phyloP scores from a whole-genome alignment of 208 protist genomes.

The Acanthamoeba polyphaga region DNA sequence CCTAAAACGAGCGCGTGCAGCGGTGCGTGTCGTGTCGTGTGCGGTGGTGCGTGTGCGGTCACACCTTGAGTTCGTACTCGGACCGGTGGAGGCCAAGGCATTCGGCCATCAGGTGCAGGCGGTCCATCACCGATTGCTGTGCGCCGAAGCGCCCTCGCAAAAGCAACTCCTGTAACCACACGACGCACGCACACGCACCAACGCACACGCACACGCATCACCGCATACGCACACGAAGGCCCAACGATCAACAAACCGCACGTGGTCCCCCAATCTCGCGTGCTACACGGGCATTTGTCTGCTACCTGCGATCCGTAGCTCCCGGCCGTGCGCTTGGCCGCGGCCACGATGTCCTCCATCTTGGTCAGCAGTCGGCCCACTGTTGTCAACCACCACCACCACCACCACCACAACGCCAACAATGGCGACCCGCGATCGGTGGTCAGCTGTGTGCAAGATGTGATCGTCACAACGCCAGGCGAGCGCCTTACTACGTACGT shows the following conservation, averaged over 20 bases:
- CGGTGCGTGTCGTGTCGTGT: too few relatives aligned
- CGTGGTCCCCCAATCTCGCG: background rate
- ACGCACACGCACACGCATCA: too few relatives aligned
- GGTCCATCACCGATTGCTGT: conserved; percentile 54
- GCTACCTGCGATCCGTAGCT: background rate
- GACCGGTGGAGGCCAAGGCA: conserved; percentile 3
- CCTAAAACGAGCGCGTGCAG: too few relatives aligned
- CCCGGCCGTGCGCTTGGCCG: background rate
- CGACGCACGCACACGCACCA: background rate
- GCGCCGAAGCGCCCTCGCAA: background rate
- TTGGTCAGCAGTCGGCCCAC: background rate
- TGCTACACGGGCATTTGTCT: background rate
- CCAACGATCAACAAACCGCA: too few relatives aligned
- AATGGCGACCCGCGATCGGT: background rate
- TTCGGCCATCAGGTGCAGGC: conserved; percentile 20
- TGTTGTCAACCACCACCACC: background rate
- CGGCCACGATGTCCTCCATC: conserved; percentile 3
- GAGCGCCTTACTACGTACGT: background rate
- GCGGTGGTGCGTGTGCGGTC: background rate
- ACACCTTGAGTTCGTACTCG: conserved; percentile 50
- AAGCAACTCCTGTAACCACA: background rate
- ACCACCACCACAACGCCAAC: too few relatives aligned
- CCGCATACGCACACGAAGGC: background rate
- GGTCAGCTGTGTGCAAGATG: background rate
- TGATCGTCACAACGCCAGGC: background rate